A percentile compares a stretch with the other conserved stretches of the same genome.
These are phyloP conservation scores for Paramarasmius palmivorus DNA, from an alignment of 1,284 basidiomycete species.

Conservation along the genomic window DNA sequence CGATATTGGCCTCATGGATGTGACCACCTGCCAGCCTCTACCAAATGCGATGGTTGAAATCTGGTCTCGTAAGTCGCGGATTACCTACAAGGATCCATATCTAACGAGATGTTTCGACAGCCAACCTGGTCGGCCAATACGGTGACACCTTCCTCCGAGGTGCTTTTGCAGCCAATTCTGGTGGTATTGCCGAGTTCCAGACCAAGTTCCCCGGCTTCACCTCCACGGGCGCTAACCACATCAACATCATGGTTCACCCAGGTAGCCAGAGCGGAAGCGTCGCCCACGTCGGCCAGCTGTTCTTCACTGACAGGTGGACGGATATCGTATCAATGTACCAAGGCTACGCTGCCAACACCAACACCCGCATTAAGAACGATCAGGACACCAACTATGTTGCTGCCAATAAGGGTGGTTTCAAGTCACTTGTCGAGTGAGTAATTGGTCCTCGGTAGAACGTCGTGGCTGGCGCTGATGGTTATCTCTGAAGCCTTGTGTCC, in stretches of 20 bases:
- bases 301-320: constrained; percentile 42
- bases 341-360: constrained; percentile 32
- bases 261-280: constrained; percentile 3
- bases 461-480: not conserved
- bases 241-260: constrained; percentile 32
- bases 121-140: constrained; percentile 38
- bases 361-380: constrained; percentile 30
- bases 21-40: constrained; percentile 57
- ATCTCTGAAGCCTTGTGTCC: constrained; percentile 2
- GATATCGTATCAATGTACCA: constrained; percentile 28
- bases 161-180: constrained; percentile 47
- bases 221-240: constrained; percentile 31
- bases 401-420: constrained; percentile 30
- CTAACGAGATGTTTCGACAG: constrained; percentile 24
- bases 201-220: constrained; percentile 54
- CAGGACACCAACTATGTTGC: constrained; percentile 30
- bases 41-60: constrained; percentile 57
- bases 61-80: constrained; percentile 39
- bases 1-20: constrained; percentile 59
- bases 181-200: constrained; percentile 53
- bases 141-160: constrained; percentile 47
- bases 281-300: constrained; percentile 35
- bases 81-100: not conserved
- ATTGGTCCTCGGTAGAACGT: not conserved
- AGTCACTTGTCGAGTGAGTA: constrained; percentile 31